Evolutionary conservation across 306 rosid species (phyloP).

Genomic region (Vigna angularis): DNA sequence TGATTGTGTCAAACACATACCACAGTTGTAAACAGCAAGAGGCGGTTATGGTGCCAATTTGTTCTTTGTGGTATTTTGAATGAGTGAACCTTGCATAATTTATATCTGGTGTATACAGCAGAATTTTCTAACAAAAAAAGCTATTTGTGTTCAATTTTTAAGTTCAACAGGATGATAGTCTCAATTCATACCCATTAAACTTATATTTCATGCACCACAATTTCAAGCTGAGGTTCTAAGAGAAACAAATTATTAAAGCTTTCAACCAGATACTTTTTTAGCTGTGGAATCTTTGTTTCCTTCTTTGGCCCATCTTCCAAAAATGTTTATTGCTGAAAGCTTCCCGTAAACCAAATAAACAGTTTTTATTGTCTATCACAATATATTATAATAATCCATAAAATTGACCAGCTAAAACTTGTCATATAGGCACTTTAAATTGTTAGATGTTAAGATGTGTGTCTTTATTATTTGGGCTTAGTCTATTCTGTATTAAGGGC

Average conservation of each 20-base stretch:
- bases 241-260: neutral
- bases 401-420: slow-evolving; percentile 19
- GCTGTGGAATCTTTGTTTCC: slow-evolving; percentile 3
- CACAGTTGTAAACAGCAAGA: neutral
- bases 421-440: neutral
- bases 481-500: too few relatives aligned
- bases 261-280: neutral
- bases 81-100: neutral
- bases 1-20: neutral
- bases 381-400: slow-evolving; percentile 15
- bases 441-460: too few relatives aligned
- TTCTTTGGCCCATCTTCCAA: neutral
- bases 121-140: neutral
- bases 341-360: slow-evolving; percentile 22
- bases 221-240: neutral
- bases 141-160: neutral
- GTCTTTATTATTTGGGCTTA: too few relatives aligned
- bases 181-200: neutral
- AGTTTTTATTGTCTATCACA: neutral
- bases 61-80: neutral
- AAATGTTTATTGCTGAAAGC: slow-evolving; percentile 5
- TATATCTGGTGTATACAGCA: neutral
- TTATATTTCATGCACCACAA: neutral
- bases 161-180: neutral
- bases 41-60: neutral